These are phyloP conservation scores for Aspergillus awamori DNA, from an alignment of 2,329 filamentous ascomycete genomes.

Conservation along the genomic window DNA sequence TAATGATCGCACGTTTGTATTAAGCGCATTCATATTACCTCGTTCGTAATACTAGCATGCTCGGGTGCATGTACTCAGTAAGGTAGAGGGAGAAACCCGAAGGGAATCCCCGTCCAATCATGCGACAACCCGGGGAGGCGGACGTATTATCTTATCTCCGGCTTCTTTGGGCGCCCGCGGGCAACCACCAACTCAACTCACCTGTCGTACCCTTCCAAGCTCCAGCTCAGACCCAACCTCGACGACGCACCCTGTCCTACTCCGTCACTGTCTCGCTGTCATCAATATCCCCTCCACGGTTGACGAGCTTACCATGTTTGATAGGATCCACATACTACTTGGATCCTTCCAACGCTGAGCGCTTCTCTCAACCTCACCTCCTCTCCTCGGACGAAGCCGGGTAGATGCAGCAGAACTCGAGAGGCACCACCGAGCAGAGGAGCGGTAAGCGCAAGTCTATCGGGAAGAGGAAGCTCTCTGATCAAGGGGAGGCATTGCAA, in stretches of 20 bases:
- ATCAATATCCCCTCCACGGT: neutral
- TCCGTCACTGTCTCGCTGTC: slow-evolving; percentile 7
- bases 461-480: slow-evolving; percentile 46
- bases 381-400: slow-evolving; percentile 36
- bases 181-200: neutral
- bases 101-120: neutral
- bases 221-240: slow-evolving; percentile 9
- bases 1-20: neutral
- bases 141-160: slow-evolving; percentile 39
- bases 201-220: slow-evolving; percentile 2
- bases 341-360: slow-evolving; percentile 27
- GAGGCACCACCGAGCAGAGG: slow-evolving; percentile 42
- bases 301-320: slow-evolving; percentile 22
- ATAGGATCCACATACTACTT: slow-evolving; percentile 14
- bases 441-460: slow-evolving; percentile 48
- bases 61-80: too few relatives aligned
- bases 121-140: neutral
- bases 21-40: neutral
- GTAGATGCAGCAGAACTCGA: slow-evolving; percentile 48
- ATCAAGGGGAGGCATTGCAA: slow-evolving; percentile 37
- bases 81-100: too few relatives aligned
- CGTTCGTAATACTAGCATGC: too few relatives aligned
- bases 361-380: slow-evolving; percentile 16
- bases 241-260: slow-evolving; percentile 9
- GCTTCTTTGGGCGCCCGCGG: neutral